Evolutionary conservation across 495 filamentous ascomycete genomes (phyloP), one percentile per base, ranked within the genome.

Genomic region (Aspergillus incahuasiensis): DNA sequence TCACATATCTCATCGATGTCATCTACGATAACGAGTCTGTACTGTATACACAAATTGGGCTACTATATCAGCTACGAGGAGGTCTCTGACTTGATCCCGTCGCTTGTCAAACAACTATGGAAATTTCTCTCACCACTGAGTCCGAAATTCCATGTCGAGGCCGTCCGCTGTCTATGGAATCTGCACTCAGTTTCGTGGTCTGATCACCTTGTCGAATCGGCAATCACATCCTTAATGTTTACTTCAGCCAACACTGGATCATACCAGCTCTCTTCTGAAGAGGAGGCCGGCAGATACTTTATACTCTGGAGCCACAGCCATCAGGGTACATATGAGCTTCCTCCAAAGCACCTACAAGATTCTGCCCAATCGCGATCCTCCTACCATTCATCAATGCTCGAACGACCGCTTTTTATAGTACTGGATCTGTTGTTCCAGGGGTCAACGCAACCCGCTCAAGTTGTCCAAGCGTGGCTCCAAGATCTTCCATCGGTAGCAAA

Each of bases 71-170:
- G 73, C 43, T 70, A 76, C 43, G 64, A 77, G 40, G 79, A 86
- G 50, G 69, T 91, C 6, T 84, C 84, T 28, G 78, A 83, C 20
- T 66, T 92, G 16, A 81, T 92, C 16, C 77, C 85, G 11, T 74
- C 80, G 21, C 68, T 96, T 18, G 83, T 94, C 13, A 77, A 74
- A 13, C 77, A 83, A 55, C 74, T 92, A 0, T 97, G 92, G 92
- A 59, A 72, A 21, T 91, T 87, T 65, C 74, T 97, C 32, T 89
- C 90, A 0, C 85, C 89, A 20, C 72, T 85, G 18, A 86, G 85
- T 53, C 92, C 91, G 0, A 95, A 95, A 63, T 92, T 92, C 59
- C 94, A 96, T 66, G 90, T 97, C 20, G 92, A 97, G 68, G 84
- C 90, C 32, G 89, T 95, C 44, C 86, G 88, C 47, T 88, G 84